phyloP scores from a whole-genome alignment of 192 early-diverging fungal species.

The Spizellomyces sp. region DNA sequence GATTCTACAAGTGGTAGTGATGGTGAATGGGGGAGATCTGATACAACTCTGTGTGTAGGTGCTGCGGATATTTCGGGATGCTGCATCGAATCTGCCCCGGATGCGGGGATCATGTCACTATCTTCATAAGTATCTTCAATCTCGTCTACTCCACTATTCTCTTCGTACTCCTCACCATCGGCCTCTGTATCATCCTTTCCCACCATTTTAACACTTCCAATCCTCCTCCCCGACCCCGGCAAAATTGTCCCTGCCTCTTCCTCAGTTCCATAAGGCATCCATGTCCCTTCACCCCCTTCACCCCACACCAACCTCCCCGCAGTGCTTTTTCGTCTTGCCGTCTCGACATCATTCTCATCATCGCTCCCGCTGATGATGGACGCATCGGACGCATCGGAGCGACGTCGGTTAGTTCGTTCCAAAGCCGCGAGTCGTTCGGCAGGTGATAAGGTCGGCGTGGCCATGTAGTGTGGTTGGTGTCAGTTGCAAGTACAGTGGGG shows the following conservation, averaged over 20 bases:
- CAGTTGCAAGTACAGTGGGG: too few relatives aligned
- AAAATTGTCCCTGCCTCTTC: not conserved
- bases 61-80: not conserved
- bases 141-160: not conserved
- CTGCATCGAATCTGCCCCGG: not conserved
- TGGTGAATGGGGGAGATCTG: not conserved
- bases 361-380: too few relatives aligned
- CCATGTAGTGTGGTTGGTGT: too few relatives aligned
- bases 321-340: not conserved
- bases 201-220: not conserved
- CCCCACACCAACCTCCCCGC: not conserved
- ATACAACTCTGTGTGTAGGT: not conserved
- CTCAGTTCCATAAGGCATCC: not conserved
- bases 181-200: not conserved
- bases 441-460: too few relatives aligned
- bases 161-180: not conserved
- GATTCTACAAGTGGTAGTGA: not conserved
- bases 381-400: too few relatives aligned
- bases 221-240: not conserved
- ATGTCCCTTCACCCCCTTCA: not conserved
- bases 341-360: not conserved
- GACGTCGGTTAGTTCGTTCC: too few relatives aligned
- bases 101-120: not conserved
- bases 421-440: too few relatives aligned
- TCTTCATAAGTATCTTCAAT: not conserved